Evolutionary conservation across 2,329 filamentous ascomycete species (phyloP), one percentile per base, ranked within the genome.

Genomic region (Aureobasidium sp.): DNA sequence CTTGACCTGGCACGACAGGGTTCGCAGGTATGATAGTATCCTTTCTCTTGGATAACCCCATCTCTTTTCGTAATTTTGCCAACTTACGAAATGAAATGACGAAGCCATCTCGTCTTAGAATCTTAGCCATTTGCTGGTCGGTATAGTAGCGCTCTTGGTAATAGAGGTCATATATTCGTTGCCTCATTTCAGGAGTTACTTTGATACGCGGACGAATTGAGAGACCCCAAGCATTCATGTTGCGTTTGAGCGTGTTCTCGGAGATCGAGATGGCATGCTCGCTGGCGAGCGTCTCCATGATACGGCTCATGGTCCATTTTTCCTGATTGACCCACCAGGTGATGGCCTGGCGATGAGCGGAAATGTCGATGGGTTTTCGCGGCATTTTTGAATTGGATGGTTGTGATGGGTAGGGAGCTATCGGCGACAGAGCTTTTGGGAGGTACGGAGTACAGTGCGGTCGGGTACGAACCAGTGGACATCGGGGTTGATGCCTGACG

Each of bases 121-220:
- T 57, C n/a, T 57, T 57, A n/a, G 53, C 37, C 53, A 57, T 57
- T n/a, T 57, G 53, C 5, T 44, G 39, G 9, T 57, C 53, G 41
- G 53, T 57, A 24, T 57, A 57, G 13, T 57, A 57, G 29, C 53
- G 41, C 36, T 57, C 53, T 57, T 57, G 53, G 29, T 57, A 57
- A 41, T 26, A 57, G 5, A 57, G 53, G 17, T 57, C 53, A 27
- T 57, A 57, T 44, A 57, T 57, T 17, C 39, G 39, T 46, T 57
- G 53, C 34, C 53, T 57, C 53, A 57, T 20, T n/a, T 57, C 53
- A 34, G 53, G 24, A 36, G 53, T 57, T 27, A 57, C 53, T 57
- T 57, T 57, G 13, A 46, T 57, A 6, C 41, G 53, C 6, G 53
- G 53, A 46, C 53, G 53, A 5, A 57, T 46, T 6, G 39, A 20